Evolutionary conservation across 2,329 filamentous ascomycete species (phyloP).

Genomic region (Sphaerulina vaccinii): DNA sequence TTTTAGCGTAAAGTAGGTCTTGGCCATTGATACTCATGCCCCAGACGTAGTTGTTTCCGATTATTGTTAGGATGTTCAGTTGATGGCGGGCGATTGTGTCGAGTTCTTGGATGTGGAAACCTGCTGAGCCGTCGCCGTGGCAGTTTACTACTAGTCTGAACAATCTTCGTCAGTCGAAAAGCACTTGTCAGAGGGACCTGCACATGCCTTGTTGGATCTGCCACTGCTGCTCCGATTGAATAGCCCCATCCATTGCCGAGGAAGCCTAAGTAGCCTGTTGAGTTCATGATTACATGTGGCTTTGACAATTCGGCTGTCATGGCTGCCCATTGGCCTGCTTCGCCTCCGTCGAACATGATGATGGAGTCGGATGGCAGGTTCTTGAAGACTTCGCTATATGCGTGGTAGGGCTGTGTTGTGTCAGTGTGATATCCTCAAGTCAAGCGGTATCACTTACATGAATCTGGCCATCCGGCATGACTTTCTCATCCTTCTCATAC

Average conservation of each 20-base stretch:
- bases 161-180: too few relatives aligned
- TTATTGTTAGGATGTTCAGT: conserved; percentile 44
- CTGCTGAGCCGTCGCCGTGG: conserved; percentile 48
- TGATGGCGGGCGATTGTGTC: conserved; percentile 46
- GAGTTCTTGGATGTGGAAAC: conserved; percentile 49
- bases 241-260: conserved; percentile 51
- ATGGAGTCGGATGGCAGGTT: conserved; percentile 38
- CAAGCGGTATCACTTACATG: too few relatives aligned
- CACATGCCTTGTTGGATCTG: conserved; percentile 34
- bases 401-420: conserved; percentile 49
- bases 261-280: conserved; percentile 46
- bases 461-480: conserved; percentile 36
- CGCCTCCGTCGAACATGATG: conserved; percentile 45
- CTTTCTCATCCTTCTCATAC: conserved; percentile 26
- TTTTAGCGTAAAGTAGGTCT: conserved; percentile 44
- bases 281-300: conserved; percentile 31
- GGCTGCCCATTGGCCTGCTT: conserved; percentile 40
- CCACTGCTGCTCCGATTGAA: conserved; percentile 45
- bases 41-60: conserved; percentile 48
- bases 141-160: conserved; percentile 43
- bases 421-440: too few relatives aligned
- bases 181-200: too few relatives aligned
- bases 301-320: conserved; percentile 35
- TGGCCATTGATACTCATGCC: conserved; percentile 47
- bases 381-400: conserved; percentile 40